Percentiles rank a stretch among this genome's conserved stretches.
Evolutionary conservation across 495 filamentous ascomycete genomes (phyloP).

Genomic region (Neurospora sp.): DNA sequence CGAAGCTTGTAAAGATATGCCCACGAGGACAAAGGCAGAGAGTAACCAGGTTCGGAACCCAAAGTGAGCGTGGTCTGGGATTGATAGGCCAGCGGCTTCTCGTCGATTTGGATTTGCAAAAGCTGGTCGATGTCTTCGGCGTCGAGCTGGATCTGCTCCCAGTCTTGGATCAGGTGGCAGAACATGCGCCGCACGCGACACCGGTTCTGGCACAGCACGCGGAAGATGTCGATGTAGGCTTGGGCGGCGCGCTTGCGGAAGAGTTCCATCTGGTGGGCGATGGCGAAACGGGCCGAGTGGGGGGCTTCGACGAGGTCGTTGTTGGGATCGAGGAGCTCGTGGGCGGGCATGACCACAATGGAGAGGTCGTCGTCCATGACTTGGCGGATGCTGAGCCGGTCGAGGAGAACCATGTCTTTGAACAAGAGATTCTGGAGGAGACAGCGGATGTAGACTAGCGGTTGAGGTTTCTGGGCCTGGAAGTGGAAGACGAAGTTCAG

Average conservation of each 20-base stretch:
- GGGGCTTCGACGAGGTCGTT: slow-evolving; percentile 70
- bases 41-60: slow-evolving; percentile 34
- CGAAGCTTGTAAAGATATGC: slow-evolving; percentile 77
- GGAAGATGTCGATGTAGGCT: slow-evolving; percentile 73
- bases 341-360: slow-evolving; percentile 63
- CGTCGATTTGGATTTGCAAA: slow-evolving; percentile 51
- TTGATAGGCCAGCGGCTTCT: slow-evolving; percentile 41
- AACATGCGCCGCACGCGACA: slow-evolving; percentile 77
- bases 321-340: slow-evolving; percentile 56
- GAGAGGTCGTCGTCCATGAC: slow-evolving; percentile 71
- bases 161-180: slow-evolving; percentile 69
- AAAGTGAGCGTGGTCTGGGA: slow-evolving; percentile 18
- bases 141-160: slow-evolving; percentile 78
- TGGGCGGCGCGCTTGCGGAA: slow-evolving; percentile 67
- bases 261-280: slow-evolving; percentile 65
- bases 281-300: slow-evolving; percentile 64
- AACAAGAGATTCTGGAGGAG: slow-evolving; percentile 71
- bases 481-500: slow-evolving; percentile 61
- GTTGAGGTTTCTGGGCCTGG: slow-evolving; percentile 68
- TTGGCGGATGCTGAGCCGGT: slow-evolving; percentile 55
- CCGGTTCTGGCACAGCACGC: slow-evolving; percentile 78
- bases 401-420: slow-evolving; percentile 54
- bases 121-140: slow-evolving; percentile 70
- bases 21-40: slow-evolving; percentile 71
- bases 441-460: slow-evolving; percentile 73